Evolutionary conservation across 1,284 basidiomycete genomes (phyloP).

Genomic region (Ustilago tritici): DNA sequence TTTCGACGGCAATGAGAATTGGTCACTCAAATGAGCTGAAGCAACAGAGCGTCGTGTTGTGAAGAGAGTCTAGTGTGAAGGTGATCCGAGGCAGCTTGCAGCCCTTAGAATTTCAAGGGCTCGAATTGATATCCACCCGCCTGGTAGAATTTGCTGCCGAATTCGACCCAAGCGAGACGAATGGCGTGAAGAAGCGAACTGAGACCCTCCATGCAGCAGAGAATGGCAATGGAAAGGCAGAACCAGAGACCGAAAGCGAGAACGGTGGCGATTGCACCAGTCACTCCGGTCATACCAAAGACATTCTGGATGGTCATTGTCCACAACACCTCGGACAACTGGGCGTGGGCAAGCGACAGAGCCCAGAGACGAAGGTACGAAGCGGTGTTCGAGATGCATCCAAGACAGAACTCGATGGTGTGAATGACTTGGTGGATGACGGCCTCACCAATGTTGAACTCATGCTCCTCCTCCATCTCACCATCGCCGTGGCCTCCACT

Average conservation of each 20-base stretch:
- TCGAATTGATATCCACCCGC: constrained; percentile 79
- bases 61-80: constrained; percentile 1
- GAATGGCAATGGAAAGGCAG: constrained; percentile 76
- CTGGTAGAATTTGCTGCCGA: constrained; percentile 95
- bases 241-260: constrained; percentile 86
- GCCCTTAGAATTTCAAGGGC: constrained; percentile 57
- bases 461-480: constrained; percentile 75
- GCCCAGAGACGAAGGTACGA: constrained; percentile 99
- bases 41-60: not conserved
- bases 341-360: constrained; percentile 95
- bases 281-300: constrained; percentile 71
- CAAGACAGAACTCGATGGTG: constrained; percentile 86
- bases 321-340: constrained; percentile 86
- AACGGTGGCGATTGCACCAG: constrained; percentile 75
- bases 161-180: constrained; percentile 97
- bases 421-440: constrained; percentile 93
- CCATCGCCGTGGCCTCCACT: constrained; percentile 81
- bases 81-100: not conserved
- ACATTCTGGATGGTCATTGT: constrained; percentile 69
- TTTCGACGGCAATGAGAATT: not conserved
- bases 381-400: constrained; percentile 98
- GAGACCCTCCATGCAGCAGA: constrained; percentile 90
- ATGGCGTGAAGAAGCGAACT: constrained; percentile 87
- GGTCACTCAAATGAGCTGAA: not conserved
- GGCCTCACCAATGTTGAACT: constrained; percentile 88